Evolutionary conservation across 148 eudicot genomes (phyloP).

Genomic region (Polygonum maritimum): DNA sequence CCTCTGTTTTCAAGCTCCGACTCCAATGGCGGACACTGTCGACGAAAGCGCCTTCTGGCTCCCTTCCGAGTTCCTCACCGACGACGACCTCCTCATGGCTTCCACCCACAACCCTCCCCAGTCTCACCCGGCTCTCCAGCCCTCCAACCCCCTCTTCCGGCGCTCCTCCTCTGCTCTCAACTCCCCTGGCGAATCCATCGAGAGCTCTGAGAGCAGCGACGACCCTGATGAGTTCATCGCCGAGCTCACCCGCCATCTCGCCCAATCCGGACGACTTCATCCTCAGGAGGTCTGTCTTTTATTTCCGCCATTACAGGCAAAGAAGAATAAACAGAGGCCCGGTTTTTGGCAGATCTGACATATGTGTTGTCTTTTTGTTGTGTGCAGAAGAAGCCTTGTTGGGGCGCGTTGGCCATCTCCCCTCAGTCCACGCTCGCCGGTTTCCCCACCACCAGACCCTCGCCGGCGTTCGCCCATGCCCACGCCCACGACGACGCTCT

Average conservation of each 20-base stretch:
- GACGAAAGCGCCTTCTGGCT: constrained; percentile 45
- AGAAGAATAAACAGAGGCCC: neutral
- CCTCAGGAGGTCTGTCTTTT: constrained; percentile 5
- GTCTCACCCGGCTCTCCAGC: neutral
- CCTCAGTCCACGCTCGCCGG: constrained; percentile 64
- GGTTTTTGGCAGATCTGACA: constrained; percentile 17
- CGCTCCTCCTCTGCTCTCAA: constrained; percentile 9
- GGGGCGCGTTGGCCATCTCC: constrained; percentile 34
- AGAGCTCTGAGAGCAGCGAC: constrained; percentile 19
- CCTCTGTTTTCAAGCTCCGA: neutral
- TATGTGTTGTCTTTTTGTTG: neutral
- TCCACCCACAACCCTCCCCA: neutral
- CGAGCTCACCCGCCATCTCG: constrained; percentile 38
- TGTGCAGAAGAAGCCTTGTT: constrained; percentile 25
- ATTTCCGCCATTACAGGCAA: neutral
- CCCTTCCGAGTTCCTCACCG: constrained; percentile 56
- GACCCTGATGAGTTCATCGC: constrained; percentile 41
- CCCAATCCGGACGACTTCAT: constrained; percentile 18
- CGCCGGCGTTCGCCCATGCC: constrained; percentile 38
- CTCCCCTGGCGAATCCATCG: constrained; percentile 34
- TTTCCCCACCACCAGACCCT: constrained; percentile 12
- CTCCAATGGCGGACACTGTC: constrained; percentile 21
- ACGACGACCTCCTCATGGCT: constrained; percentile 29
- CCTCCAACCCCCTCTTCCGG: constrained; percentile 8
- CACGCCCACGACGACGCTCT: constrained; percentile 26